These are phyloP conservation scores for Wickerhamiella azyma DNA, from an alignment of 805 yeast species.

Conservation along the genomic window DNA sequence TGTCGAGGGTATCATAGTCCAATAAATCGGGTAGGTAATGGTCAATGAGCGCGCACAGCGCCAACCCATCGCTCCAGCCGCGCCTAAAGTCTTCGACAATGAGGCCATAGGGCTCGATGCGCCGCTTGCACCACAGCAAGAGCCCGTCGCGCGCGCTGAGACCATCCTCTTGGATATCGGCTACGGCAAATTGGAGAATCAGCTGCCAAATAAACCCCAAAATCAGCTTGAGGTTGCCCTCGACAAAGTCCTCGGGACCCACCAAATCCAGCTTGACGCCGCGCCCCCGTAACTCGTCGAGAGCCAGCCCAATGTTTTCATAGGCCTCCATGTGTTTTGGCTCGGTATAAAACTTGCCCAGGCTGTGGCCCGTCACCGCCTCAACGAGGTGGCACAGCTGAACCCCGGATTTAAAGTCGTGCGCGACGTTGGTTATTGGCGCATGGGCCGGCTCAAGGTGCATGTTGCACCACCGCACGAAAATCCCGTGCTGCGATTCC, in stretches of 20 bases:
- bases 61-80: constrained; percentile 41
- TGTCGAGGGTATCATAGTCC: constrained; percentile 24
- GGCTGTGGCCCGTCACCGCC: constrained; percentile 25
- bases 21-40: constrained; percentile 31
- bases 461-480: constrained; percentile 29
- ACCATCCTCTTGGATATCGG: constrained; percentile 29
- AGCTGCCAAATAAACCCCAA: constrained; percentile 75
- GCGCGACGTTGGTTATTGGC: constrained; percentile 20
- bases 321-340: constrained; percentile 27
- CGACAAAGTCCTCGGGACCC: constrained; percentile 75
- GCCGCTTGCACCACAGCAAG: constrained; percentile 41
- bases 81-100: constrained; percentile 36
- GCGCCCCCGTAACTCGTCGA: constrained; percentile 25
- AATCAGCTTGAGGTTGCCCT: constrained; percentile 85
- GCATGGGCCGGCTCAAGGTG: constrained; percentile 19
- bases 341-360: constrained; percentile 24
- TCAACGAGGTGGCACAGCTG: constrained; percentile 27
- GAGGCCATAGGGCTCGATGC: constrained; percentile 29
- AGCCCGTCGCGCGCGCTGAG: constrained; percentile 31
- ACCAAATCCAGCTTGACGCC: constrained; percentile 27
- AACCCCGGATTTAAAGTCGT: constrained; percentile 26
- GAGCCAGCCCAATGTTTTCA: constrained; percentile 28
- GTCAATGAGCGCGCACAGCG: constrained; percentile 36
- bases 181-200: constrained; percentile 28
- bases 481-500: constrained; percentile 29